Conservation (phyloP, 2,329 filamentous ascomycete genomes). For the Pseudogymnoascus sp. region DNA sequence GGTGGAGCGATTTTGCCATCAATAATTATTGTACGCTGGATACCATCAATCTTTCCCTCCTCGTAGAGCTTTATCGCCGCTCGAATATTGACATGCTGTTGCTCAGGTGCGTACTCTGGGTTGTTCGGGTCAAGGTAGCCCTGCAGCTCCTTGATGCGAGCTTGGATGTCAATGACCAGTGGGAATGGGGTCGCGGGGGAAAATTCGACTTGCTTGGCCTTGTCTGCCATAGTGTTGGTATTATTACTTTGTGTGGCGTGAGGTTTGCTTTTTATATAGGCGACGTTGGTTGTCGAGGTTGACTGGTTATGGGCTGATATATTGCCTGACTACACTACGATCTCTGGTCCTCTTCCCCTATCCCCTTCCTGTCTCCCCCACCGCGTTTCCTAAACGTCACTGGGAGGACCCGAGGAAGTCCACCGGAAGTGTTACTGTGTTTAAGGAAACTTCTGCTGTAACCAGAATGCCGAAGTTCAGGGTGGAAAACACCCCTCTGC, state of each 20-base stretch:
- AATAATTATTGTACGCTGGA: neutral
- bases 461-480: neutral
- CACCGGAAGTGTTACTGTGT: neutral
- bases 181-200: neutral
- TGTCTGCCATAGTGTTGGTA: neutral
- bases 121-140: conserved; percentile 1
- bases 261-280: too few species aligned
- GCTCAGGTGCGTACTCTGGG: neutral
- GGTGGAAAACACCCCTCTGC: neutral
- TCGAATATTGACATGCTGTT: neutral
- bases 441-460: neutral
- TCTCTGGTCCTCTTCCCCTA: too few species aligned
- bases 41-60: neutral
- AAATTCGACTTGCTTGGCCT: neutral
- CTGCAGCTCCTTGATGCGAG: neutral
- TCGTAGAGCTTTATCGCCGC: neutral
- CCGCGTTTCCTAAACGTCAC: too few species aligned
- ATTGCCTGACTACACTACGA: neutral
- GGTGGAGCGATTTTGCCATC: neutral
- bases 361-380: too few species aligned
- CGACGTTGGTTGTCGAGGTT: too few species aligned
- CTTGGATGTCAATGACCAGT: neutral
- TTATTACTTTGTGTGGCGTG: neutral
- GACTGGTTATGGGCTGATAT: too few species aligned
- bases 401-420: neutral